A percentile compares a stretch with the other conserved stretches of the same genome.
These are phyloP conservation scores for Nematodospora valgi DNA, from an alignment of 805 yeast species.

Conservation along the genomic window DNA sequence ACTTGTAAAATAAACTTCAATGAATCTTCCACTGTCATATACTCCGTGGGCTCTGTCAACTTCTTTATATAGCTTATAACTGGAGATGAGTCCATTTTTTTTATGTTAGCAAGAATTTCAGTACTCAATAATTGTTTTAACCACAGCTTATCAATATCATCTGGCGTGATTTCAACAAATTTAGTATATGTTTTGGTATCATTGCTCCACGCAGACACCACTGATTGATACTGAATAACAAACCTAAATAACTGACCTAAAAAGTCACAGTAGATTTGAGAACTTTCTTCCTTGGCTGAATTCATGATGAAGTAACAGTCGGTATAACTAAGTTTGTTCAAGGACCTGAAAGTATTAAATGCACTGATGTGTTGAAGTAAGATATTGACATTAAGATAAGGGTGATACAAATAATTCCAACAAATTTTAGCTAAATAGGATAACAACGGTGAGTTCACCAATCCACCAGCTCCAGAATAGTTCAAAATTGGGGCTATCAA, in stretches of 20 bases:
- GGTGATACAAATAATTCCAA: neutral
- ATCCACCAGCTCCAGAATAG: too few species aligned
- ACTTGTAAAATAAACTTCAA: slow-evolving; percentile 19
- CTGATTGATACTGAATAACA: neutral
- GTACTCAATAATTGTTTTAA: neutral
- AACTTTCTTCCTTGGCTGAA: slow-evolving; percentile 1
- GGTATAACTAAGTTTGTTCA: slow-evolving; percentile 1
- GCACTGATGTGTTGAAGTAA: neutral
- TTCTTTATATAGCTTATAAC: neutral
- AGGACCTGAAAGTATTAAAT: neutral
- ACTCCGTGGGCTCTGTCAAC: neutral
- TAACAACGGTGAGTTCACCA: neutral
- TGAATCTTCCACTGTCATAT: slow-evolving; percentile 6
- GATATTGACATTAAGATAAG: neutral
- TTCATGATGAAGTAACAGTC: slow-evolving; percentile 5
- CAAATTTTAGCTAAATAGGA: neutral
- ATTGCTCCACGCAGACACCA: slow-evolving; percentile 1
- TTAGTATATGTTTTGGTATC: slow-evolving; percentile 2
- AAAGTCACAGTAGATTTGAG: neutral
- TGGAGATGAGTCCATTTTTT: neutral
- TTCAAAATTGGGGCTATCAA: slow-evolving; percentile 2
- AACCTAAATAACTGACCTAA: slow-evolving; percentile 1
- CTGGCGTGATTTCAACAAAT: neutral
- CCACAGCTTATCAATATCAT: slow-evolving; percentile 3
- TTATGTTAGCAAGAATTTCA: neutral